Base-by-base conservation (phyloP, 441 rosid genomes). In the Macaranga tanarius region DNA sequence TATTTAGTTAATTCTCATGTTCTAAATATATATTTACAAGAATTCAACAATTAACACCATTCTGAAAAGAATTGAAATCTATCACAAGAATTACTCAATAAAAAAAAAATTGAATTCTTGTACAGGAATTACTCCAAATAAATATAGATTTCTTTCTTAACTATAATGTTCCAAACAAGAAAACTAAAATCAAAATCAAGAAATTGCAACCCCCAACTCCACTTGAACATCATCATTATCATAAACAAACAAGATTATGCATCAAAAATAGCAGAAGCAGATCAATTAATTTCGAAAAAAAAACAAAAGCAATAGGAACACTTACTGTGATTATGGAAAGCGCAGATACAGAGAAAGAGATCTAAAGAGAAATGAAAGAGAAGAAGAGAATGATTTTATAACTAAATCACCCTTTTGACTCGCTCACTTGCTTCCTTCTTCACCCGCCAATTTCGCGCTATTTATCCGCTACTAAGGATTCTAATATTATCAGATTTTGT, bases 381-480 rank as follows among this genome's bases (percentile, higher is more conserved):
- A 59, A 66, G 60, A 19, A 7, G 26, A 26, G 40, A 20, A 11
- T 1, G n/a, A 55, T 68, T 34, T 16, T 75, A 62, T 66, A 62
- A 34, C 15, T 62, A 38, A 11, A 76, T 20, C n/a, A 26, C 75
- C 54, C 38, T 34, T 28, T 42, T 67, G 80, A 80, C 76, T 63
- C 78, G 83, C 51, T 80, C 78, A 15, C 6, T 34, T 34, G 38
- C 38, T 34, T 1, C 6, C 26, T 70, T 66, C 1, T 10, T 48
- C 62, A 56, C 78, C 79, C 83, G 74, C 80, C 38, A 42, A 63
- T 74, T 74, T 71, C 72, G 79, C 55, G 26, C 28, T 45, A 66
- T 64, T 62, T 76, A 64, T 60, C 3, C 20, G 63, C 62, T n/a
- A 26, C 50, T 15, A 0, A 50, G 12, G 28, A n/a, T n/a, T 3